phyloP scores from a whole-genome alignment of 345 rosid species.

The Gossypium rotundifolium region DNA sequence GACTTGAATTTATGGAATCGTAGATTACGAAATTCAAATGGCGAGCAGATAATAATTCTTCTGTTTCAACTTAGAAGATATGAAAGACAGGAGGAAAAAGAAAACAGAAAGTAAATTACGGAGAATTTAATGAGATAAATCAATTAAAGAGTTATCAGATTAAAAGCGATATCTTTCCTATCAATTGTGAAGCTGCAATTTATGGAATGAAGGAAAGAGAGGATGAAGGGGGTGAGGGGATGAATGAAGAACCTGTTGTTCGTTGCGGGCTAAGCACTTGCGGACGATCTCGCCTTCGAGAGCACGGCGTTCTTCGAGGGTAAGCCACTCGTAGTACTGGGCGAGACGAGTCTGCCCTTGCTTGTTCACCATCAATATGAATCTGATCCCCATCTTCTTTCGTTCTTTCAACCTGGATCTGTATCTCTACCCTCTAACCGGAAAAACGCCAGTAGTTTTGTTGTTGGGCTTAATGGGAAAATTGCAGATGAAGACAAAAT shows the following conservation, averaged over 20 bases:
- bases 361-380: conserved; percentile 97
- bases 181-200: neutral
- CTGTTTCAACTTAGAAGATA: neutral
- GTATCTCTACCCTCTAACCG: neutral
- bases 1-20: neutral
- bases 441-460: neutral
- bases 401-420: neutral
- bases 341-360: conserved; percentile 99
- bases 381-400: conserved; percentile 75
- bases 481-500: neutral
- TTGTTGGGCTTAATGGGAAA: neutral
- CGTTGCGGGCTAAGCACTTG: conserved; percentile 96
- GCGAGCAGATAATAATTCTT: neutral
- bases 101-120: neutral
- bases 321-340: conserved; percentile 97
- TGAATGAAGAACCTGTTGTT: conserved; percentile 61
- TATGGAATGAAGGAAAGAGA: neutral
- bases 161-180: too few species aligned
- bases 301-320: conserved; percentile 95
- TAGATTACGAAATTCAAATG: neutral
- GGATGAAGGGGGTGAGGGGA: neutral
- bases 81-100: neutral
- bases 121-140: neutral
- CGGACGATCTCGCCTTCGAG: conserved; percentile 99
- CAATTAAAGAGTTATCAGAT: neutral